Evolutionary conservation across 2,329 filamentous ascomycete genomes (phyloP).

Genomic region (Curvularia eragrostidis): DNA sequence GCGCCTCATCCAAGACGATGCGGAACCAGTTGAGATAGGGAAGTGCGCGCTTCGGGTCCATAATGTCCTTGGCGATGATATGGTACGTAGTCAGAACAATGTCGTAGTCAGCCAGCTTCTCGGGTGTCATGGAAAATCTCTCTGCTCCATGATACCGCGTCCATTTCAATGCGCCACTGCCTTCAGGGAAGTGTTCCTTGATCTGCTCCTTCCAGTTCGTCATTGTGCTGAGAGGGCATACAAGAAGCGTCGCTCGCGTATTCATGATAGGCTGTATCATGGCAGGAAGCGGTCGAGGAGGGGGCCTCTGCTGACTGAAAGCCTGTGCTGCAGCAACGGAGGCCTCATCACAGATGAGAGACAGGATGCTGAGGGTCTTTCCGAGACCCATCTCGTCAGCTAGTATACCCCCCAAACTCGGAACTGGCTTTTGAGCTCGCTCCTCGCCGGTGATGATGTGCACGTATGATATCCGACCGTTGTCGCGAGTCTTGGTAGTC

Average conservation of each 20-base stretch:
- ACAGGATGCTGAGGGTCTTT: slow-evolving; percentile 76
- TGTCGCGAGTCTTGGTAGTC: slow-evolving; percentile 66
- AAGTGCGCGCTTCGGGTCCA: slow-evolving; percentile 67
- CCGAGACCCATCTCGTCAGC: slow-evolving; percentile 61
- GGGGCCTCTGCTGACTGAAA: slow-evolving; percentile 66
- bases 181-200: slow-evolving; percentile 74
- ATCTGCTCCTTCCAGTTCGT: slow-evolving; percentile 96
- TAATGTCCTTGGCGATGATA: slow-evolving; percentile 79
- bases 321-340: slow-evolving; percentile 67
- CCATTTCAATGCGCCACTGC: slow-evolving; percentile 64
- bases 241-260: slow-evolving; percentile 78
- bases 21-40: slow-evolving; percentile 89
- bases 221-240: slow-evolving; percentile 89
- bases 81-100: slow-evolving; percentile 93
- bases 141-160: slow-evolving; percentile 88
- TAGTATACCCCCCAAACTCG: slow-evolving; percentile 55
- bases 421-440: slow-evolving; percentile 41
- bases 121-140: slow-evolving; percentile 66
- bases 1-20: slow-evolving; percentile 91
- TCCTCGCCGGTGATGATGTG: slow-evolving; percentile 80
- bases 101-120: slow-evolving; percentile 75
- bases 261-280: slow-evolving; percentile 60
- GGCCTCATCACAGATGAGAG: slow-evolving; percentile 67
- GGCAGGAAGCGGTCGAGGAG: slow-evolving; percentile 21
- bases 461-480: slow-evolving; percentile 69